phyloP scores from a whole-genome alignment of 2,329 filamentous ascomycete species.

The Beauveria medogensis region DNA sequence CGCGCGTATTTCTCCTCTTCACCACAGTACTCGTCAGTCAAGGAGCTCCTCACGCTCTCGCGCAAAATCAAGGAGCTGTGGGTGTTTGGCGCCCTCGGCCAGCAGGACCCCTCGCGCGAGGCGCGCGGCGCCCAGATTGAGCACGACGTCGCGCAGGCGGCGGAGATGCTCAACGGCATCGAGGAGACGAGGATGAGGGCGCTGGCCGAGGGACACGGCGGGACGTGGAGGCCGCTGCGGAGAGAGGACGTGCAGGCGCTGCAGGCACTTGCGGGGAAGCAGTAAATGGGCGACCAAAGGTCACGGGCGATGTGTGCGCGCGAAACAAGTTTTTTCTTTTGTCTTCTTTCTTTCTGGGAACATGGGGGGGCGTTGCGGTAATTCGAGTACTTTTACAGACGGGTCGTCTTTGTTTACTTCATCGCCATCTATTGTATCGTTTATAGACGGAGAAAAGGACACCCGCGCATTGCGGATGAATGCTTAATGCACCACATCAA shows the following conservation, averaged over 20 bases:
- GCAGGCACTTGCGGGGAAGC: neutral
- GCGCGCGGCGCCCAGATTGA: slow-evolving; percentile 30
- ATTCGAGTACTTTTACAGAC: neutral
- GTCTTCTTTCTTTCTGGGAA: neutral
- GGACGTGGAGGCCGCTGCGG: slow-evolving; percentile 26
- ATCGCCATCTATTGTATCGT: neutral
- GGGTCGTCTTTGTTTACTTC: neutral
- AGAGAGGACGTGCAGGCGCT: slow-evolving; percentile 11
- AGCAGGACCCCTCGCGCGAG: slow-evolving; percentile 27
- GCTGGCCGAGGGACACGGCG: slow-evolving; percentile 28
- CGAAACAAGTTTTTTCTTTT: too few species aligned
- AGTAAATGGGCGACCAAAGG: neutral
- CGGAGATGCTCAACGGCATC: slow-evolving; percentile 26
- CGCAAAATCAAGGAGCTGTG: slow-evolving; percentile 39
- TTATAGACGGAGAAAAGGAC: too few species aligned
- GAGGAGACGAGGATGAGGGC: slow-evolving; percentile 26
- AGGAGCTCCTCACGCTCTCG: slow-evolving; percentile 35
- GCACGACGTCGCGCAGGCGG: slow-evolving; percentile 27
- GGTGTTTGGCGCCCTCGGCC: slow-evolving; percentile 35
- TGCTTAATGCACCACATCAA: too few species aligned
- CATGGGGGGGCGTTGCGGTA: neutral
- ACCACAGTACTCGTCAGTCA: slow-evolving; percentile 33
- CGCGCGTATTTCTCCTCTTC: neutral
- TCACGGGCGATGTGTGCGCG: too few species aligned
- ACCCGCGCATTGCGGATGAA: too few species aligned